These are phyloP conservation scores for Austroboletus festivus DNA, from an alignment of 768 basidiomycete species.

Conservation along the genomic window DNA sequence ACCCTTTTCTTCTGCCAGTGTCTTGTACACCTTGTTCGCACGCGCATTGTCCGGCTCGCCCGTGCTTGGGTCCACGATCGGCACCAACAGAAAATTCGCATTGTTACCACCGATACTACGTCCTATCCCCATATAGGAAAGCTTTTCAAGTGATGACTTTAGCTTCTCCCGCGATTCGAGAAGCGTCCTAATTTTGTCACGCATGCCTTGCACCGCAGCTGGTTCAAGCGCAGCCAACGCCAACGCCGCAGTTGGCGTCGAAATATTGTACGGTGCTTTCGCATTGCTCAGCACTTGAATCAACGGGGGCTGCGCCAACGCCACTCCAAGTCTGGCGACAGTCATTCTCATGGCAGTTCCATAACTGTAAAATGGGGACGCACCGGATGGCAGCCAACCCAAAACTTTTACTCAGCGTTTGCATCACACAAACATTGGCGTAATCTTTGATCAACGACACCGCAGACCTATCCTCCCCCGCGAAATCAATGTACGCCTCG, in stretches of 20 bases:
- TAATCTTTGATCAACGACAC: slow-evolving; percentile 73
- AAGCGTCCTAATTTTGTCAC: slow-evolving; percentile 57
- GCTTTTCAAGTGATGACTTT: slow-evolving; percentile 43
- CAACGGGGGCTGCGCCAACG: slow-evolving; percentile 83
- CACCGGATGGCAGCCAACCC: slow-evolving; percentile 94
- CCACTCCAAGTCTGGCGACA: slow-evolving; percentile 71
- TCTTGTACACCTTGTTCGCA: slow-evolving; percentile 66
- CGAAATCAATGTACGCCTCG: slow-evolving; percentile 97
- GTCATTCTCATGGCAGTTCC: neutral
- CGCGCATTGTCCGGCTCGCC: slow-evolving; percentile 53
- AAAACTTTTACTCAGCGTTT: slow-evolving; percentile 95
- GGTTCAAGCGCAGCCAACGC: slow-evolving; percentile 77
- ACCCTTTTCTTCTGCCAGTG: slow-evolving; percentile 78
- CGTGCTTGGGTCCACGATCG: slow-evolving; percentile 52
- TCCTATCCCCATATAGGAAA: slow-evolving; percentile 58
- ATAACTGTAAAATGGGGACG: slow-evolving; percentile 18
- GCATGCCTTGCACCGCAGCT: slow-evolving; percentile 60
- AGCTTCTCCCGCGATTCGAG: slow-evolving; percentile 56
- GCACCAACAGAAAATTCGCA: slow-evolving; percentile 88
- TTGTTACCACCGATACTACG: slow-evolving; percentile 72
- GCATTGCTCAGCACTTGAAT: slow-evolving; percentile 91
- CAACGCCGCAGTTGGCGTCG: slow-evolving; percentile 81
- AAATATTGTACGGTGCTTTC: slow-evolving; percentile 98
- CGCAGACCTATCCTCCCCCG: slow-evolving; percentile 58
- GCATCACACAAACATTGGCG: slow-evolving; percentile 89